These are phyloP conservation scores for Spathaspora boniae DNA, from an alignment of 805 yeast genomes.

Conservation along the genomic window DNA sequence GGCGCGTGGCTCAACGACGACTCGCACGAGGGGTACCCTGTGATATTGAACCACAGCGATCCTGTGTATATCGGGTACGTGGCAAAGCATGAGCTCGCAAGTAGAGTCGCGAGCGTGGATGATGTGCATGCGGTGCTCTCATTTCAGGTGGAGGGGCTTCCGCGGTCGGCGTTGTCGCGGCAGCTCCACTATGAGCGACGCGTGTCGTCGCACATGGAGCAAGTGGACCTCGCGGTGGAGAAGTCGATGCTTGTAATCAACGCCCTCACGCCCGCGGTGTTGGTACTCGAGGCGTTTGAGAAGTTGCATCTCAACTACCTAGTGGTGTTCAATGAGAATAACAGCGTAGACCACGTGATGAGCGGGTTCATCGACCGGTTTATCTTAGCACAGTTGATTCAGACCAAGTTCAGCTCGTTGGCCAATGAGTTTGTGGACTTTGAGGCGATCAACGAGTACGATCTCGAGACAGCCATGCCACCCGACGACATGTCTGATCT, in stretches of 20 bases:
- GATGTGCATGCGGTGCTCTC: constrained; percentile 11
- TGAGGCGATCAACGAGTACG: constrained; percentile 1
- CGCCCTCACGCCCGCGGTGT: constrained; percentile 27
- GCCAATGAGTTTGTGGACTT: constrained; percentile 17
- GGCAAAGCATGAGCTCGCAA: constrained; percentile 23
- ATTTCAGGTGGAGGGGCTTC: constrained; percentile 19
- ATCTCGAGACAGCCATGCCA: constrained; percentile 1
- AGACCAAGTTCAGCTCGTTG: constrained; percentile 22
- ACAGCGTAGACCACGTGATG: constrained; percentile 15
- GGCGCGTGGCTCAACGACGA: constrained; percentile 25
- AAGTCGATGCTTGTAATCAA: constrained; percentile 24
- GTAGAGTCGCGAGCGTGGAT: constrained; percentile 7
- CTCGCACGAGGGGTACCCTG: constrained; percentile 41
- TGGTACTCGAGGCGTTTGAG: constrained; percentile 36
- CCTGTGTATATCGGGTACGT: constrained; percentile 35
- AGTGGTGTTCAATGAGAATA: constrained; percentile 19
- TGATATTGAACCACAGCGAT: constrained; percentile 21
- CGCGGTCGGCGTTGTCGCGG: constrained; percentile 18
- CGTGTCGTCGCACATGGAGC: constrained; percentile 7
- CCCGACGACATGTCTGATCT: constrained; percentile 3
- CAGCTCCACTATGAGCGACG: constrained; percentile 25
- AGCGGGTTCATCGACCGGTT: constrained; percentile 40
- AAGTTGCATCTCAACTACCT: constrained; percentile 35
- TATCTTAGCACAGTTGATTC: constrained; percentile 27
- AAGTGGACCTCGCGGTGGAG: constrained; percentile 18